A percentile compares a stretch with the other conserved stretches of the same genome.
Conservation (phyloP, 495 filamentous ascomycete genomes). For the Penicillium arizonense region DNA sequence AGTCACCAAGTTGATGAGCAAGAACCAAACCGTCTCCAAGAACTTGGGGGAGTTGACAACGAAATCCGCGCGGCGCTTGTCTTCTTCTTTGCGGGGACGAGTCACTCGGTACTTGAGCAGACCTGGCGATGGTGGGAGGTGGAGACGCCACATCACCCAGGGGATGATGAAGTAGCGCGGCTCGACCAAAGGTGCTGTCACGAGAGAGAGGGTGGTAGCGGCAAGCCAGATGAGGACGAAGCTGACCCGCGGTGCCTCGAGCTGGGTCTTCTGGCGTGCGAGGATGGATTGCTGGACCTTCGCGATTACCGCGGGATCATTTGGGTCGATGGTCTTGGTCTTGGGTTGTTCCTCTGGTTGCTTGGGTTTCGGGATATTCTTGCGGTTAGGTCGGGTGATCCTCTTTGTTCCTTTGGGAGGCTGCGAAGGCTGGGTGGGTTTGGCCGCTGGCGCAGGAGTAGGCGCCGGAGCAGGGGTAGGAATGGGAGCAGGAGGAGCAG, state of each 20-base stretch:
- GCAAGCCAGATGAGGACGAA: slow-evolving; percentile 69
- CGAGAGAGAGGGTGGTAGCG: slow-evolving; percentile 69
- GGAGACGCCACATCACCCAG: slow-evolving; percentile 90
- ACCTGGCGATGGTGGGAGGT: slow-evolving; percentile 56
- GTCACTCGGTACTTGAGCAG: slow-evolving; percentile 27
- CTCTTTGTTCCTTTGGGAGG: slow-evolving; percentile 24
- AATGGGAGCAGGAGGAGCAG: not conserved
- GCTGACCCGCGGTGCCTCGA: slow-evolving; percentile 40
- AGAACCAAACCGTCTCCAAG: slow-evolving; percentile 78
- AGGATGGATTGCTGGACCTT: slow-evolving; percentile 33
- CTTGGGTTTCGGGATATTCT: slow-evolving; percentile 21
- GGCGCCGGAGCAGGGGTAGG: not conserved
- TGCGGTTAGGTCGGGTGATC: slow-evolving; percentile 24
- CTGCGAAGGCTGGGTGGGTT: not conserved
- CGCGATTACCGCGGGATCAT: slow-evolving; percentile 31
- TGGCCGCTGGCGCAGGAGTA: not conserved
- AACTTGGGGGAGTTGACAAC: slow-evolving; percentile 47
- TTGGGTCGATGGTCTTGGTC: slow-evolving; percentile 17
- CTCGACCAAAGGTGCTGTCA: slow-evolving; percentile 90
- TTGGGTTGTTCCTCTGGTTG: slow-evolving; percentile 7
- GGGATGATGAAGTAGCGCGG: slow-evolving; percentile 93
- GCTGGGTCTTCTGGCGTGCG: slow-evolving; percentile 33
- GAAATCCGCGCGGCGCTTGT: slow-evolving; percentile 27
- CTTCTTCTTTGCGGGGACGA: slow-evolving; percentile 20
- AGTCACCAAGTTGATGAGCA: slow-evolving; percentile 67